Conservation (phyloP, 78 protist species). For the Tieghemostelium lacteum region DNA sequence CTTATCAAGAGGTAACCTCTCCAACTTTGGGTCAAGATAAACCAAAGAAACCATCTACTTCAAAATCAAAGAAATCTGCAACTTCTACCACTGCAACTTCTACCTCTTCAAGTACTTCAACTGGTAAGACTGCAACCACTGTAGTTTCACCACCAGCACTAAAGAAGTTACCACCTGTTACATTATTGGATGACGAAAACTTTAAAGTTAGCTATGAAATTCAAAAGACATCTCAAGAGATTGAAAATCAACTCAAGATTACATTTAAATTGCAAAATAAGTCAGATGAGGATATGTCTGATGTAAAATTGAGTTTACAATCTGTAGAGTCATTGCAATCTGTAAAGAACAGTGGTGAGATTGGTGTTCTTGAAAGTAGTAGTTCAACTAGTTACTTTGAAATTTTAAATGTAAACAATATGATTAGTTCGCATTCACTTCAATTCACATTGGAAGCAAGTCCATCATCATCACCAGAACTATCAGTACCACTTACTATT, state of each 20-base stretch:
- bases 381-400: not conserved
- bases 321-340: not conserved
- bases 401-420: not conserved
- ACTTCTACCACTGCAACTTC: not conserved
- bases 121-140: not conserved
- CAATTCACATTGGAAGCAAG: slow-evolving; percentile 5
- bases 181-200: slow-evolving; percentile 8
- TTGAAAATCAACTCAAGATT: slow-evolving; percentile 16
- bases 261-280: slow-evolving; percentile 49
- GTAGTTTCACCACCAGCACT: not conserved
- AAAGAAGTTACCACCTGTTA: slow-evolving; percentile 29
- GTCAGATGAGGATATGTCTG: slow-evolving; percentile 68
- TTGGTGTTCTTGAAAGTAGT: slow-evolving; percentile 59
- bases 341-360: slow-evolving; percentile 16
- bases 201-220: not conserved
- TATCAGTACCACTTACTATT: not conserved
- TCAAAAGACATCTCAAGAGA: not conserved
- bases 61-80: slow-evolving; percentile 5
- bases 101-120: not conserved
- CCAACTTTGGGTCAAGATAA: slow-evolving; percentile 5
- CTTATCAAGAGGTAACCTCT: not conserved
- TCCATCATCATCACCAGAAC: slow-evolving; percentile 32
- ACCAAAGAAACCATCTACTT: slow-evolving; percentile 5
- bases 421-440: not conserved
- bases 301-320: slow-evolving; percentile 11